A percentile compares a stretch with the other conserved stretches of the same genome.
These are phyloP conservation scores for Vachellia collinsii DNA, from an alignment of 306 rosid species.

Conservation along the genomic window DNA sequence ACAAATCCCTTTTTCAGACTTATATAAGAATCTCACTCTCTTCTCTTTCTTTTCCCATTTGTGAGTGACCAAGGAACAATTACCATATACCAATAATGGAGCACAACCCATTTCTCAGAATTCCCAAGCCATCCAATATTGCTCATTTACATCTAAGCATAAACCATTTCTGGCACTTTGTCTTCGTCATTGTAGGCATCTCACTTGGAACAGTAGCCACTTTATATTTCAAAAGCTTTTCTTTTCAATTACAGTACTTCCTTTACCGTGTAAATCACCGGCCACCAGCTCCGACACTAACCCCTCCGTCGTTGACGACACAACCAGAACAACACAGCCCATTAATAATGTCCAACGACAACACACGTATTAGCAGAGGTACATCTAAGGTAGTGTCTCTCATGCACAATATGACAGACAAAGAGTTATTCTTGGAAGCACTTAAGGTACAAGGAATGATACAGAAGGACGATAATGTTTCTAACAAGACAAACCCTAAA, in stretches of 20 bases:
- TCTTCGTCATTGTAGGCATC: conserved; percentile 49
- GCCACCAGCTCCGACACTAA: background rate
- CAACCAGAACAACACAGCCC: background rate
- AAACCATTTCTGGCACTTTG: conserved; percentile 34
- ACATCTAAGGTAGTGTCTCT: conserved; percentile 15
- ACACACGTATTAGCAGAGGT: background rate
- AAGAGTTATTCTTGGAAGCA: conserved; percentile 57
- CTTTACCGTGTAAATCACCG: background rate
- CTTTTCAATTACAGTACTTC: conserved; percentile 34
- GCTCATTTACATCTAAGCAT: conserved; percentile 14
- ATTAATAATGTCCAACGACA: background rate
- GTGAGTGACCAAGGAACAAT: background rate
- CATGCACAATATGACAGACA: conserved; percentile 64
- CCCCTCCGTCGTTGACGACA: background rate
- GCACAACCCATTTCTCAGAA: background rate
- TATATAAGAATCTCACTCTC: conserved; percentile 11
- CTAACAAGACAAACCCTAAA: conserved; percentile 38
- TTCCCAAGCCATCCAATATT: conserved; percentile 17
- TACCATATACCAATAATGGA: background rate
- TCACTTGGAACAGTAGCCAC: conserved; percentile 48
- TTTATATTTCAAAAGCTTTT: conserved; percentile 40
- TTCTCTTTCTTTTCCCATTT: conserved; percentile 12
- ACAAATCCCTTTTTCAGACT: background rate
- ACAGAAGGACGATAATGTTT: background rate
- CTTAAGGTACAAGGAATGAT: conserved; percentile 31